Conservation (phyloP, 257 asterid species). For the Henckelia pumila region DNA sequence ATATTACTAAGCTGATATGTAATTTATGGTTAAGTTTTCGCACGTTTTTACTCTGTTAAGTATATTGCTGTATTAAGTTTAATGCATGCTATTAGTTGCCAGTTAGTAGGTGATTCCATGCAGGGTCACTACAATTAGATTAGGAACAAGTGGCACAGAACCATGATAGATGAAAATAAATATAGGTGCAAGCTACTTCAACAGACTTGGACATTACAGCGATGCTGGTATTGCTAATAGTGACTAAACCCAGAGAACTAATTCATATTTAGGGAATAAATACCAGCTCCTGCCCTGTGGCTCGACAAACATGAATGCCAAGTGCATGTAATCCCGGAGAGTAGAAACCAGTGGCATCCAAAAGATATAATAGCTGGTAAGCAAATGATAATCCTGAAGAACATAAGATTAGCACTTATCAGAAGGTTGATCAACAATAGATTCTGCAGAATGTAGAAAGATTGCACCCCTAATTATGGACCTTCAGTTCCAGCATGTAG, state of each 20-base stretch:
- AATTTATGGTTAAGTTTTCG: too few relatives aligned
- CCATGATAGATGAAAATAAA: too few relatives aligned
- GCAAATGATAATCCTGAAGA: conserved; percentile 86
- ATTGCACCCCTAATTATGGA: conserved; percentile 6
- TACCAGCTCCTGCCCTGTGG: conserved; percentile 99
- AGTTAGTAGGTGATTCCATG: too few relatives aligned
- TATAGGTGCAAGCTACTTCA: conserved; percentile 14
- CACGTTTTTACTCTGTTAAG: too few relatives aligned
- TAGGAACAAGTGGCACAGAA: too few relatives aligned
- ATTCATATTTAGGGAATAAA: conserved; percentile 20
- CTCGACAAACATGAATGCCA: conserved; percentile 93
- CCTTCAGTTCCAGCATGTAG: conserved; percentile 99
- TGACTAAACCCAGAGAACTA: conserved; percentile 20
- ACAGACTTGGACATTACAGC: conserved; percentile 1
- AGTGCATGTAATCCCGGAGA: conserved; percentile 84
- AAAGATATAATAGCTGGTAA: conserved; percentile 84
- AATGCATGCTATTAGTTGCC: too few relatives aligned
- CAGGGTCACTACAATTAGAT: too few relatives aligned
- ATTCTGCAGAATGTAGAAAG: conserved; percentile 18
- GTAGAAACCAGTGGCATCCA: conserved; percentile 98
- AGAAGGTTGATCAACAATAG: conserved; percentile 23
- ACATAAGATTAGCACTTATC: conserved; percentile 24
- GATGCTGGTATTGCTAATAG: background rate
- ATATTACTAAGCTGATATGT: too few relatives aligned
- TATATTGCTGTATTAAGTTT: too few relatives aligned